Conservation (phyloP, 192 early-diverging fungal genomes). For the Coemansia interrupta region DNA sequence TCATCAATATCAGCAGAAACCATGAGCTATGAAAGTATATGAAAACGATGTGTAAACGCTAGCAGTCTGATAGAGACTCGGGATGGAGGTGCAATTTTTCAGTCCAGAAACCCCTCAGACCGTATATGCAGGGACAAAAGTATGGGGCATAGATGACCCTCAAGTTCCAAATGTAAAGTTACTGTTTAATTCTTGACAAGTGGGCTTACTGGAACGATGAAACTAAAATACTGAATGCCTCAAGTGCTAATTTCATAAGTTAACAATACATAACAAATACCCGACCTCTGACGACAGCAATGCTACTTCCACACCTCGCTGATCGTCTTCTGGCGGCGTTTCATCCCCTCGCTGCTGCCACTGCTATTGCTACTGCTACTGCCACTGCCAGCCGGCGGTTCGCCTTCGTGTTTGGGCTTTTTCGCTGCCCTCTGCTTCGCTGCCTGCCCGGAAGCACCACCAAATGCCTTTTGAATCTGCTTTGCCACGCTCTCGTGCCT, state of each 20-base stretch:
- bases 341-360: not conserved
- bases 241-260: too few relatives aligned
- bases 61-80: too few relatives aligned
- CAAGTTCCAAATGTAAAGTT: too few relatives aligned
- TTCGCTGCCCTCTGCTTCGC: not conserved
- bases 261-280: too few relatives aligned
- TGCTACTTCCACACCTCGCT: slow-evolving; percentile 39
- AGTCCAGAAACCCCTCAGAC: too few relatives aligned
- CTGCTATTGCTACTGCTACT: not conserved
- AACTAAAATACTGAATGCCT: too few relatives aligned
- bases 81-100: too few relatives aligned
- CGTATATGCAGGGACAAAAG: too few relatives aligned
- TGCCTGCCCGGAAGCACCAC: not conserved
- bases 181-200: too few relatives aligned
- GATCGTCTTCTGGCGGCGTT: slow-evolving; percentile 39
- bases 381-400: not conserved
- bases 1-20: not conserved
- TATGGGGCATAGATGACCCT: too few relatives aligned
- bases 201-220: too few relatives aligned
- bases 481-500: slow-evolving; percentile 28
- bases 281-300: not conserved
- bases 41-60: too few relatives aligned
- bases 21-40: not conserved
- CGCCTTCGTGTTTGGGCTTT: not conserved
- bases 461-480: slow-evolving; percentile 32